Percentiles rank a stretch among this genome's conserved stretches.
These are phyloP conservation scores for Coemansia erecta DNA, from an alignment of 192 early-diverging fungal genomes.

Conservation along the genomic window DNA sequence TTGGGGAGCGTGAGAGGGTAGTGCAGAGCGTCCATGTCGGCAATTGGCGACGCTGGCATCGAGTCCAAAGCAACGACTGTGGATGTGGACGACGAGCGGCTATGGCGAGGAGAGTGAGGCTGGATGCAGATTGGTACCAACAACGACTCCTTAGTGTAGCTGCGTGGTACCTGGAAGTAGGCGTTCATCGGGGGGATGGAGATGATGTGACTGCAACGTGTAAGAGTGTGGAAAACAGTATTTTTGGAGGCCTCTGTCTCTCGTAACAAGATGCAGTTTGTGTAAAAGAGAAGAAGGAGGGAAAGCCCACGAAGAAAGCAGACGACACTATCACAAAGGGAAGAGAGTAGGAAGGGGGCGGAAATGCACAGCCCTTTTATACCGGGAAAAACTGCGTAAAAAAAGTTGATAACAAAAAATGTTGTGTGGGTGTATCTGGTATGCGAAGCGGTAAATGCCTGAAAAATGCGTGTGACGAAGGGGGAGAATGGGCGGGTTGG, in stretches of 20 bases:
- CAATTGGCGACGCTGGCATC: conserved; percentile 6
- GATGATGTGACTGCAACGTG: not conserved
- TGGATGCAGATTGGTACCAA: conserved; percentile 2
- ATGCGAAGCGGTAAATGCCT: no score
- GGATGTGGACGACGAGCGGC: conserved; percentile 36
- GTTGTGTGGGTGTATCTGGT: no score
- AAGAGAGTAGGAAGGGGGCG: no score
- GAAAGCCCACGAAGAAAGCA: no score
- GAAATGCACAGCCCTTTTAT: conserved; percentile 3
- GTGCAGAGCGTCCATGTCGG: conserved; percentile 12
- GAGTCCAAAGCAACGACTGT: conserved; percentile 17
- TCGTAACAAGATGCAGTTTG: no score
- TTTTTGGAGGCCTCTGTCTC: no score
- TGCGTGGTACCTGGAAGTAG: conserved; percentile 5
- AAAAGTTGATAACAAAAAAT: no score
- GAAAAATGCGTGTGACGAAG: no score
- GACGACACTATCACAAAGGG: no score
- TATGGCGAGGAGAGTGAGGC: conserved; percentile 15
- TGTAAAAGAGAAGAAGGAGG: no score
- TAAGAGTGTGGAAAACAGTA: no score
- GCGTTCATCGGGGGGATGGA: not conserved
- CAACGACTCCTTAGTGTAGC: conserved; percentile 7
- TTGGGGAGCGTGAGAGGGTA: not conserved
- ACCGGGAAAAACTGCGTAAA: not conserved
- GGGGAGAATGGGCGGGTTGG: no score